Evolutionary conservation across 2,329 filamentous ascomycete species (phyloP).

Genomic region (Penicillium brevicompactum): DNA sequence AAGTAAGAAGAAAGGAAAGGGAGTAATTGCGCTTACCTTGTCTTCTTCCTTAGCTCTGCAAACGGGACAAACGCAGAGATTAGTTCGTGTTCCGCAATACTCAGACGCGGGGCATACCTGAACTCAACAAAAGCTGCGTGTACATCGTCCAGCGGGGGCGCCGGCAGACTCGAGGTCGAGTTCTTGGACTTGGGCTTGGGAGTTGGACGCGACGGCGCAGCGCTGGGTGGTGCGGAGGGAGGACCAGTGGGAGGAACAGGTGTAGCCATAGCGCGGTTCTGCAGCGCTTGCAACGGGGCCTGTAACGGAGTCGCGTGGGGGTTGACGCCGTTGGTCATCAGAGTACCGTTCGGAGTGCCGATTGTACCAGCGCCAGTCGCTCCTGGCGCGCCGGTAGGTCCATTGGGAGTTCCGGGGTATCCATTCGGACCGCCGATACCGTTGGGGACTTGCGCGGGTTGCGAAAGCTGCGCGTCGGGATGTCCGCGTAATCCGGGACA

Average conservation of each 20-base stretch:
- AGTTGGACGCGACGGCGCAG: slow-evolving; percentile 37
- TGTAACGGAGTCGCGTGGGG: slow-evolving; percentile 48
- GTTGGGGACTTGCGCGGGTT: slow-evolving; percentile 42
- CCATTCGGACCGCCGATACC: slow-evolving; percentile 45
- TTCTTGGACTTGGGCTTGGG: slow-evolving; percentile 43
- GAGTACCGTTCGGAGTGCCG: slow-evolving; percentile 44
- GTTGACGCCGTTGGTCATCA: slow-evolving; percentile 49
- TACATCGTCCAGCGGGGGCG: slow-evolving; percentile 51
- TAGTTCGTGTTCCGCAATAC: not conserved
- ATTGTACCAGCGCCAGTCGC: slow-evolving; percentile 36
- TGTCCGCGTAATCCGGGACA: slow-evolving; percentile 52
- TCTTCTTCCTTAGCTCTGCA: slow-evolving; percentile 51
- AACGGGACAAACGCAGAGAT: slow-evolving; percentile 43
- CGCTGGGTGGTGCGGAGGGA: slow-evolving; percentile 33
- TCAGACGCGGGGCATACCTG: too few relatives aligned
- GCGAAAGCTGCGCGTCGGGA: slow-evolving; percentile 45
- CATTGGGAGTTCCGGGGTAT: slow-evolving; percentile 46
- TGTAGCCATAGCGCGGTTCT: slow-evolving; percentile 44
- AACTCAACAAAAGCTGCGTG: slow-evolving; percentile 39
- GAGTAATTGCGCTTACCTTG: slow-evolving; percentile 35
- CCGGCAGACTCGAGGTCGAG: slow-evolving; percentile 45
- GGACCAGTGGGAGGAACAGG: slow-evolving; percentile 35
- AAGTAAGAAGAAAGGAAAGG: not conserved
- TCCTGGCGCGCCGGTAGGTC: slow-evolving; percentile 36
- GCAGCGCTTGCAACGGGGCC: slow-evolving; percentile 43